phyloP scores from a whole-genome alignment of 192 early-diverging fungal species.

The Jimgerdemannia lactiflua region DNA sequence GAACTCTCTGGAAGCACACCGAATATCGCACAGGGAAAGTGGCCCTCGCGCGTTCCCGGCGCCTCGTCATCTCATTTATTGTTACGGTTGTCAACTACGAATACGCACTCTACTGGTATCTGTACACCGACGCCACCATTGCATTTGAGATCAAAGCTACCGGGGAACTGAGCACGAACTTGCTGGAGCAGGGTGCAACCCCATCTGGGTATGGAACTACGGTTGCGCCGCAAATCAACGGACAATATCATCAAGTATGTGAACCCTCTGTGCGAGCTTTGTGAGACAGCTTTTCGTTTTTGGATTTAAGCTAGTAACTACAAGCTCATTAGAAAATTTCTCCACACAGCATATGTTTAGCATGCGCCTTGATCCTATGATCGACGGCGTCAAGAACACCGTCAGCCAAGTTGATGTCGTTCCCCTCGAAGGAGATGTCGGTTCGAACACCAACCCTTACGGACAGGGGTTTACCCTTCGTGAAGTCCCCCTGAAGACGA shows the following conservation, averaged over 20 bases:
- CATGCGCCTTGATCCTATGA: slow-evolving; percentile 42
- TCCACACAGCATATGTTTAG: slow-evolving; percentile 24
- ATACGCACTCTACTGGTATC: slow-evolving; percentile 38
- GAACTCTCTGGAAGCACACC: slow-evolving; percentile 33
- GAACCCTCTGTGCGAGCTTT: too few species aligned
- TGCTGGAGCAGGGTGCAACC: slow-evolving; percentile 32
- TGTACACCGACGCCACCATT: slow-evolving; percentile 38
- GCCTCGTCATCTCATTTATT: slow-evolving; percentile 36
- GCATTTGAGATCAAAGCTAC: slow-evolving; percentile 40
- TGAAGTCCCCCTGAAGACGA: slow-evolving; percentile 21
- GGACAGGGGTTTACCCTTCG: slow-evolving; percentile 28
- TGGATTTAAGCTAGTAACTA: too few species aligned
- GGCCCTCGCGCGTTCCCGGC: slow-evolving; percentile 27
- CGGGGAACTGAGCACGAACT: slow-evolving; percentile 38
- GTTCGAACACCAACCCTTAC: slow-evolving; percentile 24
- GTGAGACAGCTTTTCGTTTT: too few species aligned
- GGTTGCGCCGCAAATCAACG: slow-evolving; percentile 38
- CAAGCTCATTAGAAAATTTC: too few species aligned
- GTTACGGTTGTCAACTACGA: slow-evolving; percentile 42
- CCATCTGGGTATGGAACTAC: slow-evolving; percentile 26
- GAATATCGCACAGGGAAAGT: slow-evolving; percentile 32
- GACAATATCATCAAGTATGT: slow-evolving; percentile 29
- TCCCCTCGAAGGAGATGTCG: slow-evolving; percentile 18
- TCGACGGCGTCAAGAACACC: slow-evolving; percentile 35
- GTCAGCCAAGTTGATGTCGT: slow-evolving; percentile 24